phyloP scores from a whole-genome alignment of 345 rosid species.

The Linum usitatissimum region DNA sequence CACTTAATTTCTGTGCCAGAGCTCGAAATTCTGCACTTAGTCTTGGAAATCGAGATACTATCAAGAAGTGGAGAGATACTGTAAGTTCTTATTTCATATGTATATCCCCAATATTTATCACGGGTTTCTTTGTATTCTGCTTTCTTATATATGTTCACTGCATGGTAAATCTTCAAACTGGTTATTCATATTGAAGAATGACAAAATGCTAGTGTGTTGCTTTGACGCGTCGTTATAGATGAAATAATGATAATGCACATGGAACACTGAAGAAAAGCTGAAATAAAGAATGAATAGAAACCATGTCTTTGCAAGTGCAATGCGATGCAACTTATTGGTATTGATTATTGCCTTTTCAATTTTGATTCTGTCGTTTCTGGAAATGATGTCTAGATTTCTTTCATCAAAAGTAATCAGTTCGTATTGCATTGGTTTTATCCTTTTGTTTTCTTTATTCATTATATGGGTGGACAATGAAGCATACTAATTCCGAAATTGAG shows the following conservation, averaged over 20 bases:
- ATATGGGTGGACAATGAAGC: slow-evolving; percentile 2
- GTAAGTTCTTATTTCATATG: slow-evolving; percentile 33
- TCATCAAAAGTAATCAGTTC: not conserved
- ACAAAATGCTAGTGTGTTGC: too few species aligned
- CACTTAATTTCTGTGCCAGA: slow-evolving; percentile 79
- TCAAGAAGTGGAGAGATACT: slow-evolving; percentile 92
- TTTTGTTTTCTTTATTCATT: slow-evolving; percentile 1
- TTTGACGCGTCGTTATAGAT: not conserved
- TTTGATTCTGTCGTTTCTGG: not conserved
- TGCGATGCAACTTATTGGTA: not conserved
- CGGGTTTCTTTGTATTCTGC: not conserved
- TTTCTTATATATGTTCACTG: not conserved
- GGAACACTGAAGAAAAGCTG: not conserved
- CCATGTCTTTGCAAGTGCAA: not conserved
- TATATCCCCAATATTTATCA: not conserved
- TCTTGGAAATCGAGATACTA: slow-evolving; percentile 86
- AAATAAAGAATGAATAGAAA: not conserved
- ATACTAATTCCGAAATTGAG: slow-evolving; percentile 13
- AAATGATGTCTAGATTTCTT: not conserved
- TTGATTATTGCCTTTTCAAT: not conserved
- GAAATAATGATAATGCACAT: not conserved
- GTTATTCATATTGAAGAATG: not conserved
- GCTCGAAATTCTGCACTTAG: slow-evolving; percentile 76
- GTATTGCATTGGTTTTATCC: slow-evolving; percentile 1
- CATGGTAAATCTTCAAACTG: not conserved